Percentiles rank a stretch among this genome's conserved stretches.
Evolutionary conservation across 371 early-diverging fungal genomes (phyloP).

Genomic region (Umbelopsis sp.): DNA sequence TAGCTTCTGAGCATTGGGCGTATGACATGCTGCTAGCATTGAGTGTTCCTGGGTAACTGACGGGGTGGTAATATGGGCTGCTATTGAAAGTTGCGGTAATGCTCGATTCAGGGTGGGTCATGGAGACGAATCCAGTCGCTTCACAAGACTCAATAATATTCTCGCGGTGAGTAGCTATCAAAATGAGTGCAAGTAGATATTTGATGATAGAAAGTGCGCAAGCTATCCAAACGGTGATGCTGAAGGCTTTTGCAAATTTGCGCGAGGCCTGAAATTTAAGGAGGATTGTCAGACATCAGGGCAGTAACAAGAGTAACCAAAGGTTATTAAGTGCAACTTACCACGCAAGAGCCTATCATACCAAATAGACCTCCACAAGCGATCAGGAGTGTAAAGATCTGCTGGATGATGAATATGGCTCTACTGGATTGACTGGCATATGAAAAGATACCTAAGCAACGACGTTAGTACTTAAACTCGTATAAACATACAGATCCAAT

Average conservation of each 20-base stretch:
- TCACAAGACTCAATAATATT: slow-evolving; percentile 43
- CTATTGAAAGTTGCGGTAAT: slow-evolving; percentile 31
- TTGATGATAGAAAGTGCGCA: slow-evolving; percentile 45
- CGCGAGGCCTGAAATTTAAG: slow-evolving; percentile 38
- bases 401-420: slow-evolving; percentile 50
- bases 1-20: slow-evolving; percentile 34
- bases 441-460: slow-evolving; percentile 36
- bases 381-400: slow-evolving; percentile 42
- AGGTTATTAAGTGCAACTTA: slow-evolving; percentile 26
- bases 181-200: slow-evolving; percentile 41
- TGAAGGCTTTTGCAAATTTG: slow-evolving; percentile 45
- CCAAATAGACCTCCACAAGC: slow-evolving; percentile 48
- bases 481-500: slow-evolving; percentile 1
- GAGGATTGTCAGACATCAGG: neutral
- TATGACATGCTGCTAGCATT: slow-evolving; percentile 38
- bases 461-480: neutral
- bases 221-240: slow-evolving; percentile 46
- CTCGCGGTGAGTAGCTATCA: slow-evolving; percentile 40
- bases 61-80: slow-evolving; percentile 46
- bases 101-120: slow-evolving; percentile 39
- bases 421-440: slow-evolving; percentile 51
- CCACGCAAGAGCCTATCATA: slow-evolving; percentile 48
- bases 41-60: slow-evolving; percentile 43
- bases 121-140: slow-evolving; percentile 45
- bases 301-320: neutral